These are phyloP conservation scores for Diaporthe capsici DNA, from an alignment of 2,329 filamentous ascomycete species.

Conservation along the genomic window DNA sequence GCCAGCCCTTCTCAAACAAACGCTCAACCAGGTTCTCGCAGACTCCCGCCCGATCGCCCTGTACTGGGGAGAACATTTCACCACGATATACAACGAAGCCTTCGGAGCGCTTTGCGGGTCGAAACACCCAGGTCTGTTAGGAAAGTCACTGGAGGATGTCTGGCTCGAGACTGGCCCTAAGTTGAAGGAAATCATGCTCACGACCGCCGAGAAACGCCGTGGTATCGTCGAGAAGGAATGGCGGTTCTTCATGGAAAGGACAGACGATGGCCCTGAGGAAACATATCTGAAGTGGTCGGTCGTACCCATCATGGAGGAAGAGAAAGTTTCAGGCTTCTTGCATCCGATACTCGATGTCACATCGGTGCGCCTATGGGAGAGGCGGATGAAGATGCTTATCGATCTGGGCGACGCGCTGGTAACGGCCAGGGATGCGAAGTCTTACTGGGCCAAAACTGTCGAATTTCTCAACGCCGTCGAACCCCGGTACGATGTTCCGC, in stretches of 20 bases:
- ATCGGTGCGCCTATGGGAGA: conserved; percentile 61
- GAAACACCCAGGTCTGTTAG: conserved; percentile 75
- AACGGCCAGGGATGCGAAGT: conserved; percentile 59
- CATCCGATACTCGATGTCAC: conserved; percentile 64
- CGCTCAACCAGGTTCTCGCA: conserved; percentile 56
- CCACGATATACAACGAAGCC: conserved; percentile 78
- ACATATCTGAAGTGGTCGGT: conserved; percentile 64
- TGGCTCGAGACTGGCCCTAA: conserved; percentile 67
- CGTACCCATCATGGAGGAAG: conserved; percentile 60
- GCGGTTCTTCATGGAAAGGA: conserved; percentile 60
- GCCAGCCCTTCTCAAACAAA: conserved; percentile 59
- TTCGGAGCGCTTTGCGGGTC: conserved; percentile 74
- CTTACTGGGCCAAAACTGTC: conserved; percentile 63
- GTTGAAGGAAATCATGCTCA: conserved; percentile 56
- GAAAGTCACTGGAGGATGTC: conserved; percentile 69
- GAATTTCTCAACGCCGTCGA: conserved; percentile 59
- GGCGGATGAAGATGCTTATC: conserved; percentile 64
- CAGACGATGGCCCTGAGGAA: conserved; percentile 59
- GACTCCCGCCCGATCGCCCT: conserved; percentile 66
- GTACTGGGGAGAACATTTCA: conserved; percentile 68
- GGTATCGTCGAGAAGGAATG: conserved; percentile 59
- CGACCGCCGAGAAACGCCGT: conserved; percentile 50
- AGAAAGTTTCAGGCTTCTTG: conserved; percentile 60
- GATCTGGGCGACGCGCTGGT: conserved; percentile 62
- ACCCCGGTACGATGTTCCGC: conserved; percentile 63